Evolutionary conservation across 805 yeast genomes (phyloP).

Genomic region (Candida odintsovae): DNA sequence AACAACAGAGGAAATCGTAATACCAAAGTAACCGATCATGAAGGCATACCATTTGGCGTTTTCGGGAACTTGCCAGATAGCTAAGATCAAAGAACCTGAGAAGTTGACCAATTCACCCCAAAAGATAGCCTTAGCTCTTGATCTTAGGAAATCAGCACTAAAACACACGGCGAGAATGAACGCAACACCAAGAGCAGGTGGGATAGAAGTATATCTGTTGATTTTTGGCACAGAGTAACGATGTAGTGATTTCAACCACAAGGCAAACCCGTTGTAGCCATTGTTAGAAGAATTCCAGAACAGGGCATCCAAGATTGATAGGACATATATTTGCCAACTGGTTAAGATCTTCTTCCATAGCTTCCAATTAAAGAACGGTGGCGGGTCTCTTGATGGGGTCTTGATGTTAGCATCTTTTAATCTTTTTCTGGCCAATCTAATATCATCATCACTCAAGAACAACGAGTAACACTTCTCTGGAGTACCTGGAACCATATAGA

Average conservation of each 20-base stretch:
- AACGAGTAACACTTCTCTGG: slow-evolving; percentile 50
- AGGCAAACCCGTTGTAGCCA: slow-evolving; percentile 30
- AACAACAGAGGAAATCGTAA: slow-evolving; percentile 2
- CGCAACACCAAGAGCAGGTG: slow-evolving; percentile 26
- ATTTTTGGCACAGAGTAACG: slow-evolving; percentile 31
- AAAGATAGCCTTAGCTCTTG: slow-evolving; percentile 38
- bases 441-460: slow-evolving; percentile 51
- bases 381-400: slow-evolving; percentile 20
- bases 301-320: slow-evolving; percentile 44
- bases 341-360: slow-evolving; percentile 48
- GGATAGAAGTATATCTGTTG: slow-evolving; percentile 25
- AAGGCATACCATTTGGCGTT: slow-evolving; percentile 49
- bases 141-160: slow-evolving; percentile 29
- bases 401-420: slow-evolving; percentile 30
- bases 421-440: slow-evolving; percentile 43
- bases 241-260: slow-evolving; percentile 43
- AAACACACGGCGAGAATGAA: slow-evolving; percentile 6
- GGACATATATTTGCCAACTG: slow-evolving; percentile 48
- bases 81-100: slow-evolving; percentile 40
- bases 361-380: slow-evolving; percentile 32
- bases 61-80: slow-evolving; percentile 45
- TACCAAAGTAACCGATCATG: slow-evolving; percentile 24
- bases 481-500: slow-evolving; percentile 58
- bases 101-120: slow-evolving; percentile 40
- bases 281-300: slow-evolving; percentile 49